Base-by-base conservation (phyloP, 176 grass and related monocot species). In the Triticum turgidum region DNA sequence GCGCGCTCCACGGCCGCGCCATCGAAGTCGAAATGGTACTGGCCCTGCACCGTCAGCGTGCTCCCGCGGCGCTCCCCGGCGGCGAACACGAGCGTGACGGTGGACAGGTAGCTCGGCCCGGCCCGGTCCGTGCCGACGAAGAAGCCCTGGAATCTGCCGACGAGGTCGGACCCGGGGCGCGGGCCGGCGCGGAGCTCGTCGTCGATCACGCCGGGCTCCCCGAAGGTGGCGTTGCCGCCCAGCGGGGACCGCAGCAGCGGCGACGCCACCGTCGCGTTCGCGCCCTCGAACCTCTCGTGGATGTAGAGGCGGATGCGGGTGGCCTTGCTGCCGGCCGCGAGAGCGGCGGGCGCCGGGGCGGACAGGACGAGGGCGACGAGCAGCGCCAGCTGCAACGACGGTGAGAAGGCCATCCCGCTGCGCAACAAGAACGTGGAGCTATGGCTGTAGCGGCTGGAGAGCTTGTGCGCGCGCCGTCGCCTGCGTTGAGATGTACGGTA, bases 301-400 rank as follows among this genome's bases (percentile, higher is more conserved):
- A 80, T 69, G 68, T 84, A 89, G 27, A 89, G 29, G 20, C 67
- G 82, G 75, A 89, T 62, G 81, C 22, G 87, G 32, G 67, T 68
- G 9, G 56, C 51, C 37, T 25, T 42, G n/a, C 27, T 4, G 17
- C 42, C 18, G 4, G 42, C 9, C 9, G 71, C 71, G 59, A 65
- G 21, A 1, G 21, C 78, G 44, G 86, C 30, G 13, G 80, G 7
- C 18, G 33, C 32, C 2, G 1, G 22, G 65, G n/a, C 0, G 37
- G 77, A 54, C 12, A 87, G 7, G 3, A 58, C 18, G 52, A 80
- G 0, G 56, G 18, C 17, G 25, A 32, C 52, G 3, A 49, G 12
- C 35, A 63, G 4, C 18, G 25, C 21, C n/a, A 79, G 65, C 64
- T 2, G 11, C 33, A 18, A 8, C 14, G 25, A 27, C n/a, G 78